Evolutionary conservation across 345 rosid genomes (phyloP).

Genomic region (Gossypium raimondii): DNA sequence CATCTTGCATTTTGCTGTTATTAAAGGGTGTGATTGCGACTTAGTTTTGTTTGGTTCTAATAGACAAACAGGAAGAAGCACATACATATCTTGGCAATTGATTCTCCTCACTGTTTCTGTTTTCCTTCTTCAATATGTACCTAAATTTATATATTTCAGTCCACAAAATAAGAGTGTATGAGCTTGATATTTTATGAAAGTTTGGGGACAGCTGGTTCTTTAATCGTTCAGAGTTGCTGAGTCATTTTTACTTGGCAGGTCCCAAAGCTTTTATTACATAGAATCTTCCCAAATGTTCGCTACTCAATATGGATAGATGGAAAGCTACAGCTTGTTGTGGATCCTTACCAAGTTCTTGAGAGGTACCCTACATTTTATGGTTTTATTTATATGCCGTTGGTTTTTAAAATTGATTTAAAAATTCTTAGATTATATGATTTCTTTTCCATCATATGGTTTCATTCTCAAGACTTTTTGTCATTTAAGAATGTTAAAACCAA

Average conservation of each 20-base stretch:
- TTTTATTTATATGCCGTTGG: background rate
- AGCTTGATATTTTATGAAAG: background rate
- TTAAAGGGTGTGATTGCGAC: background rate
- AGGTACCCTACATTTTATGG: constrained; percentile 41
- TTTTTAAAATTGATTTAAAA: background rate
- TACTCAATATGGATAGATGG: constrained; percentile 94
- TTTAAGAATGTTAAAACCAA: background rate
- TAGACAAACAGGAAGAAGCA: too few species aligned
- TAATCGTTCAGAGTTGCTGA: constrained; percentile 3
- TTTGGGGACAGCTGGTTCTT: background rate
- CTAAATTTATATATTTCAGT: background rate
- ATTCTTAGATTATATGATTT: background rate
- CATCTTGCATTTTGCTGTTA: too few species aligned
- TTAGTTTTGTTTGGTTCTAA: background rate
- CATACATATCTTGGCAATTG: background rate
- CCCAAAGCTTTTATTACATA: constrained; percentile 83
- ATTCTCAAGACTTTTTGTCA: background rate
- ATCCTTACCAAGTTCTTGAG: constrained; percentile 87
- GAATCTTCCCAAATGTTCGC: constrained; percentile 66
- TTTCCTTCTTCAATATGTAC: background rate
- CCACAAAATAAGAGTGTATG: constrained; percentile 2
- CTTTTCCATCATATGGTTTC: background rate
- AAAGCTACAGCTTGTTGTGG: constrained; percentile 79
- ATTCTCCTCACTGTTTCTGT: background rate
- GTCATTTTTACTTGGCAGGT: constrained; percentile 41